phyloP scores from a whole-genome alignment of 805 yeast species.

The Metschnikowia orientalis region DNA sequence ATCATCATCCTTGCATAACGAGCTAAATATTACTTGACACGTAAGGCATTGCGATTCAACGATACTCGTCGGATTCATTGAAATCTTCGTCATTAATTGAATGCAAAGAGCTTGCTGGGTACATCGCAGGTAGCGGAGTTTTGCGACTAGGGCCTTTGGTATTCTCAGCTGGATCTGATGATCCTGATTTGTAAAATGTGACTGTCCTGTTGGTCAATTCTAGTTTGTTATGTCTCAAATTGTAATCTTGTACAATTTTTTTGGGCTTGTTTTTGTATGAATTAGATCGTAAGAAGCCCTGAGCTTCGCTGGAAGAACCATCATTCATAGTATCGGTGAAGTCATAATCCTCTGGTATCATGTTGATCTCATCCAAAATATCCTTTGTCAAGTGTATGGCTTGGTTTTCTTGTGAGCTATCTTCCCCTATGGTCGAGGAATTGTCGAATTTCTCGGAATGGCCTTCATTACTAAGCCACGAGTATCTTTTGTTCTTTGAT shows the following conservation, averaged over 20 bases:
- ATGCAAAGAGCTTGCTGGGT: constrained; percentile 27
- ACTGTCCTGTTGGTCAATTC: constrained; percentile 37
- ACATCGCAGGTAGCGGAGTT: constrained; percentile 24
- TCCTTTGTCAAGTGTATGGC: constrained; percentile 22
- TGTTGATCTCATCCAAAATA: constrained; percentile 33
- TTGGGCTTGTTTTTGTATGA: constrained; percentile 38
- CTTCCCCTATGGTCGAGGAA: constrained; percentile 1
- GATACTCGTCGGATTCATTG: constrained; percentile 18
- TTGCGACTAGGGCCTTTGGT: constrained; percentile 10
- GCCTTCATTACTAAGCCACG: constrained; percentile 32
- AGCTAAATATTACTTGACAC: no score
- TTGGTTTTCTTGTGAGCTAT: constrained; percentile 2
- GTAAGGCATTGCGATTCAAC: no score
- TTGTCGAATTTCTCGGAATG: constrained; percentile 12
- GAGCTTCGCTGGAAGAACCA: constrained; percentile 1
- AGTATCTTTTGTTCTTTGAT: constrained; percentile 16
- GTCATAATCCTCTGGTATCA: constrained; percentile 37
- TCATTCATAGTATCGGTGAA: constrained; percentile 22
- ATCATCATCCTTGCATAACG: no score
- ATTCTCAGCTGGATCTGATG: constrained; percentile 13
- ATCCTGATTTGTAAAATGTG: constrained; percentile 35
- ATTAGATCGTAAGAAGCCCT: constrained; percentile 29
- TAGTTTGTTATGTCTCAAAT: constrained; percentile 28
- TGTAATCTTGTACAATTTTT: constrained; percentile 23
- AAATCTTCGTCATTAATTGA: constrained; percentile 23